Conservation (phyloP, 1,284 basidiomycete genomes). For the Ganoderma sp. region DNA sequence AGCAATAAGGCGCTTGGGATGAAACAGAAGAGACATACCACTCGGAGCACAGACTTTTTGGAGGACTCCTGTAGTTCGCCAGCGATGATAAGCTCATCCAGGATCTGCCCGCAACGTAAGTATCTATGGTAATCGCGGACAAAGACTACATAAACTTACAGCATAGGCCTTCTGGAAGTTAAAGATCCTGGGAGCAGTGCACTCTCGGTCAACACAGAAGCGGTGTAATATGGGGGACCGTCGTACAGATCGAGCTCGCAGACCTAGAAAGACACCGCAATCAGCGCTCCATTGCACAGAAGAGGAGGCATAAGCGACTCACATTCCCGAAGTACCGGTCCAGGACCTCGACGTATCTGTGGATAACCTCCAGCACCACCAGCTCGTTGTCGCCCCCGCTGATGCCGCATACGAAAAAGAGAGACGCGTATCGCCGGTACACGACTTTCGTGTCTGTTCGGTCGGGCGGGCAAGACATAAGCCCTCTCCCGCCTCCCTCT, state of each 20-base stretch:
- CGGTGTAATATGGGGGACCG: conserved; percentile 28
- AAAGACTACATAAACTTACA: conserved; percentile 52
- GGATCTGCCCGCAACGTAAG: conserved; percentile 59
- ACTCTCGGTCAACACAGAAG: conserved; percentile 13
- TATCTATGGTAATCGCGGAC: conserved; percentile 16
- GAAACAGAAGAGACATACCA: conserved; percentile 55
- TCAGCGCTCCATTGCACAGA: conserved; percentile 16
- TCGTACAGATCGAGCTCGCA: conserved; percentile 92
- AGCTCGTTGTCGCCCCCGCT: conserved; percentile 90
- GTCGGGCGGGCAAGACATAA: neutral
- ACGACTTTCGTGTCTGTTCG: conserved; percentile 87
- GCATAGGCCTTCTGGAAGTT: conserved; percentile 99
- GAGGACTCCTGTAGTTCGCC: conserved; percentile 98
- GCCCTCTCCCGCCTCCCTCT: neutral
- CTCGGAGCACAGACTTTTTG: conserved; percentile 95
- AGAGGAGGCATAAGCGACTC: conserved; percentile 39
- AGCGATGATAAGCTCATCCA: conserved; percentile 97
- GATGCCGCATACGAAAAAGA: conserved; percentile 98
- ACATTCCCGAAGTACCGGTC: conserved; percentile 99
- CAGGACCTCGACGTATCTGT: conserved; percentile 98
- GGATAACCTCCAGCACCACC: conserved; percentile 95
- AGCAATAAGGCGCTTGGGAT: neutral
- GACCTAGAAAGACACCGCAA: conserved; percentile 58
- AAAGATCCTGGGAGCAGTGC: conserved; percentile 74
- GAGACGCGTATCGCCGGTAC: conserved; percentile 95